Percentiles rank a stretch among this genome's conserved stretches.
Evolutionary conservation across 345 rosid genomes (phyloP).

Genomic region (Excoecaria agallocha): DNA sequence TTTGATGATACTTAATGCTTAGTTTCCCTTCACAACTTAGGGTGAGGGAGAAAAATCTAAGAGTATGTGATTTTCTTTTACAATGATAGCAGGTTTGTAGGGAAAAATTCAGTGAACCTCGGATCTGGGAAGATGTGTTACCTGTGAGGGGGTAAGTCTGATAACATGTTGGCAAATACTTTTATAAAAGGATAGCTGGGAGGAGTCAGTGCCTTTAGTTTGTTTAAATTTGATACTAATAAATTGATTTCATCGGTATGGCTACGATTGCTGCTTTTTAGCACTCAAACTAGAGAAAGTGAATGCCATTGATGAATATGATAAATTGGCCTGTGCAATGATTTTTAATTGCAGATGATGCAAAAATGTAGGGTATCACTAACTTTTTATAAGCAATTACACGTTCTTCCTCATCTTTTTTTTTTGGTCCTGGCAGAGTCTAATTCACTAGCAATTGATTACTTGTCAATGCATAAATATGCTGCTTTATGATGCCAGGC

Average conservation of each 20-base stretch:
- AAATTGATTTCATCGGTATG: neutral
- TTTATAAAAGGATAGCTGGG: slow-evolving; percentile 5
- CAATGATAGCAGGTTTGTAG: slow-evolving; percentile 56
- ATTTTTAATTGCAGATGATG: neutral
- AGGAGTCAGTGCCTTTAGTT: neutral
- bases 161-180: neutral
- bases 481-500: neutral
- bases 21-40: neutral
- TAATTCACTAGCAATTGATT: neutral
- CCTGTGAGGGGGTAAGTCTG: slow-evolving; percentile 60
- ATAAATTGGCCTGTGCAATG: neutral
- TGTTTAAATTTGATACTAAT: neutral
- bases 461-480: neutral
- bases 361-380: neutral
- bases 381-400: neutral
- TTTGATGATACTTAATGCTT: slow-evolving; percentile 6
- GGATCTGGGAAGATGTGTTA: slow-evolving; percentile 65
- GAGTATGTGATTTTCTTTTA: slow-evolving; percentile 5
- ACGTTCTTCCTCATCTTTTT: neutral
- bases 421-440: neutral
- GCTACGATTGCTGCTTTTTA: neutral
- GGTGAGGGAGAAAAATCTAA: neutral
- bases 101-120: slow-evolving; percentile 54
- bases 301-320: neutral
- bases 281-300: neutral